Evolutionary conservation across 257 asterid species (phyloP).

Genomic region (Ophiorrhiza pumila): DNA sequence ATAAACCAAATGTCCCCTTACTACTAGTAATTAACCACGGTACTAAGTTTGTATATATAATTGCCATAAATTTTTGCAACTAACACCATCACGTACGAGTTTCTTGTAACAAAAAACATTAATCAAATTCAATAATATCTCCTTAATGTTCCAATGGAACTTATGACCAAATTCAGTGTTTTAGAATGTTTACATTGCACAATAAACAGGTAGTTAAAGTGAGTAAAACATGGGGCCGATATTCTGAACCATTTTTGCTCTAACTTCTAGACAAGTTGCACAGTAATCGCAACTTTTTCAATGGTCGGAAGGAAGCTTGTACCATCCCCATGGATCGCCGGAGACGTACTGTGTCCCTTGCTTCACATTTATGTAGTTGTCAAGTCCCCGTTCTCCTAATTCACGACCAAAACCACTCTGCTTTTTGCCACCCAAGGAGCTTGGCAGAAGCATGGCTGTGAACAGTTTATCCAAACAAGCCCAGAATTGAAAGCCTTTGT

Average conservation of each 20-base stretch:
- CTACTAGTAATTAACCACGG: too few relatives aligned
- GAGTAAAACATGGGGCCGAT: background rate
- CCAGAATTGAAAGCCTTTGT: constrained; percentile 82
- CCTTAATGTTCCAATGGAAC: too few relatives aligned
- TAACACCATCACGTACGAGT: too few relatives aligned
- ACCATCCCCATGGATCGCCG: constrained; percentile 81
- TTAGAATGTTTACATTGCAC: background rate
- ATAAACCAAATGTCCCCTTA: too few relatives aligned
- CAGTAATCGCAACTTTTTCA: constrained; percentile 46
- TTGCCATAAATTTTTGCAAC: too few relatives aligned
- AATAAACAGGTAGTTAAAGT: too few relatives aligned
- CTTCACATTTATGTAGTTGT: constrained; percentile 76
- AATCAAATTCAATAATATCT: too few relatives aligned
- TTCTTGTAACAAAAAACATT: too few relatives aligned
- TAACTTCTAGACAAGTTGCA: background rate
- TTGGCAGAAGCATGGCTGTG: constrained; percentile 90
- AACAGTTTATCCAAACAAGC: constrained; percentile 87
- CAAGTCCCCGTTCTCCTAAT: constrained; percentile 94
- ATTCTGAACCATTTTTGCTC: background rate
- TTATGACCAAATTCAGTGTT: background rate
- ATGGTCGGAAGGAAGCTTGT: constrained; percentile 70
- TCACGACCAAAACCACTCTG: constrained; percentile 98
- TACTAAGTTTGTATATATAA: too few relatives aligned
- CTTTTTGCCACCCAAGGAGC: constrained; percentile 98
- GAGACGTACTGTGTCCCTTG: constrained; percentile 75